Conservation (phyloP, 805 yeast species). For the Saturnispora sanitii region DNA sequence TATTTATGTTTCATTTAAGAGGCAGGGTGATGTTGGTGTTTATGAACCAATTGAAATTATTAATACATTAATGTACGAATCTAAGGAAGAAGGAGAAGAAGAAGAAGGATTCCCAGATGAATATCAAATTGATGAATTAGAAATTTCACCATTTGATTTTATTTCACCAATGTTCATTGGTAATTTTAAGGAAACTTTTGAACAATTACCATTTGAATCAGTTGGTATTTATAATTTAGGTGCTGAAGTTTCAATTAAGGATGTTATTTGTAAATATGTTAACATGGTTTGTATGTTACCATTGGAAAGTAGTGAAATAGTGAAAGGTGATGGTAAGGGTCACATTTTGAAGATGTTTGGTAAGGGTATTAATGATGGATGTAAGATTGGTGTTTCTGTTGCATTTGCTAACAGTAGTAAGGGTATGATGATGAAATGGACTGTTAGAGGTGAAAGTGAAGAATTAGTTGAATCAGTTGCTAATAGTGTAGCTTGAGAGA, state of each 20-base stretch:
- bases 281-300: slow-evolving; percentile 54
- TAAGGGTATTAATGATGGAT: slow-evolving; percentile 47
- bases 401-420: slow-evolving; percentile 41
- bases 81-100: slow-evolving; percentile 65
- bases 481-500: slow-evolving; percentile 32
- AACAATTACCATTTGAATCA: slow-evolving; percentile 54
- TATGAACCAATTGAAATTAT: slow-evolving; percentile 37
- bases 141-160: slow-evolving; percentile 71
- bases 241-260: slow-evolving; percentile 34
- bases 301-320: slow-evolving; percentile 61
- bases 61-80: slow-evolving; percentile 61
- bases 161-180: slow-evolving; percentile 69
- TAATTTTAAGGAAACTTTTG: slow-evolving; percentile 64
- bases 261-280: slow-evolving; percentile 46
- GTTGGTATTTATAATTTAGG: slow-evolving; percentile 60
- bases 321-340: slow-evolving; percentile 41
- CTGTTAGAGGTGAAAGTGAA: slow-evolving; percentile 46
- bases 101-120: slow-evolving; percentile 90
- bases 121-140: slow-evolving; percentile 78
- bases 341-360: slow-evolving; percentile 81
- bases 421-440: slow-evolving; percentile 45
- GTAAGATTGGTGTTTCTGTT: slow-evolving; percentile 40
- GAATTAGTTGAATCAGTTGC: slow-evolving; percentile 42
- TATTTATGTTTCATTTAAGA: slow-evolving; percentile 66
- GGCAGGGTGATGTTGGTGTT: slow-evolving; percentile 34